Conservation (phyloP, 768 basidiomycete species). For the Termitomyces sp. region DNA sequence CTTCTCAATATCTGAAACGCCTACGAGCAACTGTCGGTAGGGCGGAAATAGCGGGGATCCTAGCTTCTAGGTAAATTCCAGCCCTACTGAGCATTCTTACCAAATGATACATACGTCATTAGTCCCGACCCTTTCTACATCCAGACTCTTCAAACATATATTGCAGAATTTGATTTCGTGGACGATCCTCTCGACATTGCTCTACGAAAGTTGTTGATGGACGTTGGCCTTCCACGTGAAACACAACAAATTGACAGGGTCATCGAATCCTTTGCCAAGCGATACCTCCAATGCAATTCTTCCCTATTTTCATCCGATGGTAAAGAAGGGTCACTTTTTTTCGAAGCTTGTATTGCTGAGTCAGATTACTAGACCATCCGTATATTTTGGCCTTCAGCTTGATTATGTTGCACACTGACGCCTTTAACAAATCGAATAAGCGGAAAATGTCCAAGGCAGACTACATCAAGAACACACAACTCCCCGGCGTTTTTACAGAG, state of each 20-base stretch:
- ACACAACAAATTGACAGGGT: slow-evolving; percentile 99
- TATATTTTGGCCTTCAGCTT: slow-evolving; percentile 96
- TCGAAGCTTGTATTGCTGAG: neutral
- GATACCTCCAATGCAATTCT: slow-evolving; percentile 83
- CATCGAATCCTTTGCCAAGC: slow-evolving; percentile 89
- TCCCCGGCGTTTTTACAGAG: slow-evolving; percentile 80
- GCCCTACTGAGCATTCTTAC: slow-evolving; percentile 1
- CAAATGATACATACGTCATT: neutral
- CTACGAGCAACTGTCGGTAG: slow-evolving; percentile 64
- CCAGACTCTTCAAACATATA: slow-evolving; percentile 65
- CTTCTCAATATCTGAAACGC: slow-evolving; percentile 69
- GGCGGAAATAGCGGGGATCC: slow-evolving; percentile 72
- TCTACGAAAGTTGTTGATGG: slow-evolving; percentile 84
- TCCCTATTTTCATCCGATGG: slow-evolving; percentile 76
- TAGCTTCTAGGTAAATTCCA: slow-evolving; percentile 70
- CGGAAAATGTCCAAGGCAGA: slow-evolving; percentile 96
- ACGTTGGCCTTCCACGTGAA: slow-evolving; percentile 87
- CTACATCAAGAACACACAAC: slow-evolving; percentile 87
- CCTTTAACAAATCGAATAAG: slow-evolving; percentile 97
- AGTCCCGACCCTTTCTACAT: slow-evolving; percentile 73
- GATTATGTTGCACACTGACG: slow-evolving; percentile 98
- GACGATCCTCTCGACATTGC: slow-evolving; percentile 89
- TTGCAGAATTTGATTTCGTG: slow-evolving; percentile 74
- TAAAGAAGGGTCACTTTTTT: slow-evolving; percentile 25
- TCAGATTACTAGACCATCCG: slow-evolving; percentile 64